Conservation (phyloP, 2,329 filamentous ascomycete species). For the Ramichloridium luteum region DNA sequence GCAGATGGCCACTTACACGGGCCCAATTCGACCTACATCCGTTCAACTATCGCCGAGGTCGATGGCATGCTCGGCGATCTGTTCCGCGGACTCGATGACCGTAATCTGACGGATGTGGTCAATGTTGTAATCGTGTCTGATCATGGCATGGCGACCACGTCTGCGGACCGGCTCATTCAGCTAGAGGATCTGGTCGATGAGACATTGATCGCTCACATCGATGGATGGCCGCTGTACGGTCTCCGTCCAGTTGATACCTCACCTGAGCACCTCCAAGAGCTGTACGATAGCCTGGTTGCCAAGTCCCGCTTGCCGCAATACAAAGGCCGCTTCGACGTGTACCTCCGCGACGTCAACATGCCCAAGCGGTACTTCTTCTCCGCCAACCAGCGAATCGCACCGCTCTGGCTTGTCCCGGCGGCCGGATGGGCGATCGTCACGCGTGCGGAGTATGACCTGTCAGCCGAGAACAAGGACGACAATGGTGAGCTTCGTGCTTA, state of each 20-base stretch:
- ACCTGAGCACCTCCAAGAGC: conserved; percentile 44
- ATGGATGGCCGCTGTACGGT: conserved; percentile 90
- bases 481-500: no score
- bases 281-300: conserved; percentile 49
- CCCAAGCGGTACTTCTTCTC: conserved; percentile 85
- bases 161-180: conserved; percentile 67
- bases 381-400: conserved; percentile 78
- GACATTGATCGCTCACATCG: conserved; percentile 63
- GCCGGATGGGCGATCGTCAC: conserved; percentile 86
- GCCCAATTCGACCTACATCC: conserved; percentile 88
- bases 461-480: conserved; percentile 49
- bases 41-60: conserved; percentile 61
- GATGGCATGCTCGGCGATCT: conserved; percentile 72
- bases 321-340: conserved; percentile 69
- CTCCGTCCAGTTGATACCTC: conserved; percentile 62
- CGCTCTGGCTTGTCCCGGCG: conserved; percentile 86
- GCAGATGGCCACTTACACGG: conserved; percentile 76
- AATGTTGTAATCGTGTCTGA: conserved; percentile 96
- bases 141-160: conserved; percentile 95
- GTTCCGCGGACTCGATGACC: conserved; percentile 60
- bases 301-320: conserved; percentile 44
- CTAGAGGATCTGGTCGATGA: conserved; percentile 80
- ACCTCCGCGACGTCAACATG: conserved; percentile 78
- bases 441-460: conserved; percentile 64
- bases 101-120: conserved; percentile 79